Conservation (phyloP, 192 early-diverging fungal species). For the Entomortierella chlamydospora region DNA sequence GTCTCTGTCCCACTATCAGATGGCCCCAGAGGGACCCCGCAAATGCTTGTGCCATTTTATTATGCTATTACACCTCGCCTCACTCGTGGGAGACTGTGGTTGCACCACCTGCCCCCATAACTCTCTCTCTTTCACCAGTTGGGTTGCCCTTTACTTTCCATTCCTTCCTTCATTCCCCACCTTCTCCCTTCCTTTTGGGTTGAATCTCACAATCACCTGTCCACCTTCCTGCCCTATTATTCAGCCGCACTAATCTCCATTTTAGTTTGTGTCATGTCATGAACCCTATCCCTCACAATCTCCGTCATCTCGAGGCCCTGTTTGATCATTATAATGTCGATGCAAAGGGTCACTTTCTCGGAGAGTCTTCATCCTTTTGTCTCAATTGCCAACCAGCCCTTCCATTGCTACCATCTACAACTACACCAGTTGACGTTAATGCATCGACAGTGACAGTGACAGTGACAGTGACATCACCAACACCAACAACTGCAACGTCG, state of each 20-base stretch:
- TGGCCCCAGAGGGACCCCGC: no score
- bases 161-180: neutral
- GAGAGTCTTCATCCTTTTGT: conserved; percentile 21
- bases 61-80: no score
- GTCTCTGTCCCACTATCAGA: no score
- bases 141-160: neutral
- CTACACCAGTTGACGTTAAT: neutral
- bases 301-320: conserved; percentile 18
- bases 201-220: neutral
- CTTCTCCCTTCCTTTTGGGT: neutral
- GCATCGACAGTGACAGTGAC: neutral
- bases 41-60: no score
- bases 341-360: conserved; percentile 10
- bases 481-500: neutral
- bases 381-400: conserved; percentile 6
- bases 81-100: no score
- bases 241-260: neutral
- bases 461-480: neutral
- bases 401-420: neutral
- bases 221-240: neutral
- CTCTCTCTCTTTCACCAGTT: neutral
- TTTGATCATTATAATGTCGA: conserved; percentile 27
- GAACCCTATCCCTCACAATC: conserved; percentile 12
- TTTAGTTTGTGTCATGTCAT: conserved; percentile 8
- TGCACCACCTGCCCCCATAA: no score